These are phyloP conservation scores for Ceratocystis huliohia DNA, from an alignment of 2,329 filamentous ascomycete genomes.

Conservation along the genomic window DNA sequence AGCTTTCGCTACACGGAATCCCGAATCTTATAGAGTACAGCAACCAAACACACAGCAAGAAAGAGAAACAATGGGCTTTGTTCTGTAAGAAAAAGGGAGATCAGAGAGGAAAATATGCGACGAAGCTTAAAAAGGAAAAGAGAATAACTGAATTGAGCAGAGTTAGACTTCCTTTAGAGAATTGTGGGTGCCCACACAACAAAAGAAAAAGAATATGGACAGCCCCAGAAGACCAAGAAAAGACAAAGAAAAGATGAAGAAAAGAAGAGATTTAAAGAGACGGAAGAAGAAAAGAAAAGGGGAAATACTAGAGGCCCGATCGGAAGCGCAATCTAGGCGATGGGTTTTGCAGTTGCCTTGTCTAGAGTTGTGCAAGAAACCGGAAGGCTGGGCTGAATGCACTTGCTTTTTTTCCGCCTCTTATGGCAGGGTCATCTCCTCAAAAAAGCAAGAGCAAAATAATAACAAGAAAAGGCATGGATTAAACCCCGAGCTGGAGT, in stretches of 20 bases:
- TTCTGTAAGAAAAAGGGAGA: conserved; percentile 6
- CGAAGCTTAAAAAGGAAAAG: conserved; percentile 2
- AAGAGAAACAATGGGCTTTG: conserved; percentile 18
- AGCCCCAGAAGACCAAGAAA: not conserved
- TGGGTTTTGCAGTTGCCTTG: conserved; percentile 4
- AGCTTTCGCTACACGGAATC: no score
- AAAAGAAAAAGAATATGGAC: not conserved
- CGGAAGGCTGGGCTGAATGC: not conserved
- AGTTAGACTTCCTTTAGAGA: not conserved
- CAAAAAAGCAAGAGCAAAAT: not conserved
- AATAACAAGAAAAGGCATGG: not conserved
- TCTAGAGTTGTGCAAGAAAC: not conserved
- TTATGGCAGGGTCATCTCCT: not conserved
- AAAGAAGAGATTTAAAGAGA: not conserved
- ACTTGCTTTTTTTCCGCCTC: conserved; percentile 1
- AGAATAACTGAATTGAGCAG: not conserved
- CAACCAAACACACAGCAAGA: not conserved
- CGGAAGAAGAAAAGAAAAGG: not conserved
- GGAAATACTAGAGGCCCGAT: not conserved
- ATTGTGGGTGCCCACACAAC: not conserved
- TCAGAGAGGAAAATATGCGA: not conserved
- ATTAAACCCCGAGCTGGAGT: not conserved
- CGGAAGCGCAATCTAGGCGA: not conserved
- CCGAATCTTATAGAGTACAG: not conserved
- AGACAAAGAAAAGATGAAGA: not conserved